Base-by-base conservation (phyloP, 805 yeast genomes). In the Saccharomycopsis schoenii region DNA sequence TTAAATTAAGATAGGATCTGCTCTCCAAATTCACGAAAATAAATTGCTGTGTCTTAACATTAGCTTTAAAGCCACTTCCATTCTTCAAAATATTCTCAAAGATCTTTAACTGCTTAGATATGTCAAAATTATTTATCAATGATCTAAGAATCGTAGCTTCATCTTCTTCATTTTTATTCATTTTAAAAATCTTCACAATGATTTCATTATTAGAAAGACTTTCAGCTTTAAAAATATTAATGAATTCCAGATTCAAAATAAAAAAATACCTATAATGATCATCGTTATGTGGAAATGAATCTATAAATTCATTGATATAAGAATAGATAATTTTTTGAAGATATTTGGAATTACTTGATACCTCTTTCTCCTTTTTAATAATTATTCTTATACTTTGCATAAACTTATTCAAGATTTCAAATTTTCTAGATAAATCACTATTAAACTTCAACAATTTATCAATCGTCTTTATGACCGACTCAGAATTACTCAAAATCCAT, bases 41-140 rank as follows among this genome's bases (percentile, higher is more conserved):
- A 41, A 57, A 61, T 19, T 43, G 39, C 12, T 42, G 42, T 24
- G 52, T 47, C 25, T 24, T 17, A 11, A 47, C 24, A 21, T 24
- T 47, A 11, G 52, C 52, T 21, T 47, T 47, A 10, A 41, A 61
- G n/a, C 19, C 41, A 14, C 15, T 37, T 9, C 4, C 14, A n/a
- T 29, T 41, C 12, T 19, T 14, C 11, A 34, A 36, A 17, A 14
- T 52, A 24, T 17, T 40, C 37, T 56, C 59, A 55, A 61, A 58
- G 12, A 61, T 21, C 29, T 58, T 58, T 11, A 61, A 39, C 21
- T 61, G 63, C 25, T 61, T 61, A 17, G 59, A 25, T 9, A 55
- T 56, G 12, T 57, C 25, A 9, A 58, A 37, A 14, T 29, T 17
- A 24, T 58, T 61, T 10, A 58, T 34, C 11, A 58, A 15, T 1